Evolutionary conservation across 305 asterid genomes (phyloP).

Genomic region (Solanum aculeatissimum): DNA sequence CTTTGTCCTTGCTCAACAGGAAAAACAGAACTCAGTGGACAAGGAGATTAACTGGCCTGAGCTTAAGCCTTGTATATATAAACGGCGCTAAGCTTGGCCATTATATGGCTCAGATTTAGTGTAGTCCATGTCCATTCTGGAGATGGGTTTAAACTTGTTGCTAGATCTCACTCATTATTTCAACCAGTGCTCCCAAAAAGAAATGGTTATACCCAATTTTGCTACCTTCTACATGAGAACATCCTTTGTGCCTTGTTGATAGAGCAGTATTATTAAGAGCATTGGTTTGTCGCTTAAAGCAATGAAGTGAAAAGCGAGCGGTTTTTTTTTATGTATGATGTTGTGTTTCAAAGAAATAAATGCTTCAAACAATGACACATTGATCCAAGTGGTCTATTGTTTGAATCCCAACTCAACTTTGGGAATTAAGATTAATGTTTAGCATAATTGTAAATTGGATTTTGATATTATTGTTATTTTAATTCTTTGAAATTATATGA

Average conservation of each 20-base stretch:
- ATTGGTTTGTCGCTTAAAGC: neutral
- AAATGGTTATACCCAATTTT: neutral
- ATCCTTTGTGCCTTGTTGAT: neutral
- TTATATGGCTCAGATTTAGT: neutral
- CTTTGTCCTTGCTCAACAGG: slow-evolving; percentile 23
- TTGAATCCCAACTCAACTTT: neutral
- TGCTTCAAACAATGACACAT: neutral
- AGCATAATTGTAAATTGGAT: neutral
- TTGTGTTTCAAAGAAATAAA: neutral
- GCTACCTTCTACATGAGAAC: neutral
- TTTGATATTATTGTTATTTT: neutral
- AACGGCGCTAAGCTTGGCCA: slow-evolving; percentile 45
- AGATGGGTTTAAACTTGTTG: neutral
- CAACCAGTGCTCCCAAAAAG: neutral
- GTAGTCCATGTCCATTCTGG: neutral
- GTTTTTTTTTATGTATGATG: neutral
- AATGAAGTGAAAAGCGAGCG: neutral
- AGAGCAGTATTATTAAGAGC: neutral
- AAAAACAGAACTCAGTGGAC: slow-evolving; percentile 23
- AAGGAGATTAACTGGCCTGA: slow-evolving; percentile 68
- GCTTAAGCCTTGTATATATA: slow-evolving; percentile 87
- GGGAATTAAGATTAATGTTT: neutral
- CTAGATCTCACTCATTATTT: neutral
- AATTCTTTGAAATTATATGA: neutral
- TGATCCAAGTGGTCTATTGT: neutral